Evolutionary conservation across 805 yeast species (phyloP).

Genomic region (Pichia paraexigua): DNA sequence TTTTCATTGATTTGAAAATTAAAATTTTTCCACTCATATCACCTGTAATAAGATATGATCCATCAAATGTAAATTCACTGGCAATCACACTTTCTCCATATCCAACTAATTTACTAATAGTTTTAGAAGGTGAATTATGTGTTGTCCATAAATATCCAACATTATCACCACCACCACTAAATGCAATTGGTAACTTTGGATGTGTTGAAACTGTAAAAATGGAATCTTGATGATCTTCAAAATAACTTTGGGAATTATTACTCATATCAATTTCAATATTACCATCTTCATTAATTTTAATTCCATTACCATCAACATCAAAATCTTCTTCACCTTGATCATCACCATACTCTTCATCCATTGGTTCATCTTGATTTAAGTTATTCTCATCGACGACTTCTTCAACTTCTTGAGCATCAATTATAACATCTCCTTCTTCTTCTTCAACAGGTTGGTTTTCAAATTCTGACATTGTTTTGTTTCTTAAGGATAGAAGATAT

Average conservation of each 20-base stretch:
- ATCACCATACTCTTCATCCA: conserved; percentile 29
- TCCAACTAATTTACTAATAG: conserved; percentile 68
- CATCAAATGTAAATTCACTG: conserved; percentile 79
- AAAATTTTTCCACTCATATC: conserved; percentile 90
- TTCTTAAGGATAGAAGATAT: not conserved
- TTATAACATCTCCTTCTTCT: conserved; percentile 22
- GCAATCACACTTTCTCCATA: conserved; percentile 84
- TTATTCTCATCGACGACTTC: conserved; percentile 28
- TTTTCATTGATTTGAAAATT: conserved; percentile 60
- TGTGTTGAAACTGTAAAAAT: conserved; percentile 76
- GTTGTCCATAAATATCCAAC: conserved; percentile 88
- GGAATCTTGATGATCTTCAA: conserved; percentile 86
- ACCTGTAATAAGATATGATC: conserved; percentile 73
- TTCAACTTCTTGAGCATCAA: conserved; percentile 25
- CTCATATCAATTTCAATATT: conserved; percentile 75
- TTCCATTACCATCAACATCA: conserved; percentile 9
- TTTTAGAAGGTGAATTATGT: conserved; percentile 73
- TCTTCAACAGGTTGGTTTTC: conserved; percentile 3
- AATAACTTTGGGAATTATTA: conserved; percentile 83
- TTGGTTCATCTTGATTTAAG: conserved; percentile 33
- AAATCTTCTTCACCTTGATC: conserved; percentile 30
- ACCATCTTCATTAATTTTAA: conserved; percentile 34
- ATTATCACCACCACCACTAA: conserved; percentile 95
- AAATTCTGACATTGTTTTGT: conserved; percentile 1
- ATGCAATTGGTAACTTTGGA: conserved; percentile 76